Conservation (phyloP, 2,329 filamentous ascomycete species). For the Lachnellula subtilissima region DNA sequence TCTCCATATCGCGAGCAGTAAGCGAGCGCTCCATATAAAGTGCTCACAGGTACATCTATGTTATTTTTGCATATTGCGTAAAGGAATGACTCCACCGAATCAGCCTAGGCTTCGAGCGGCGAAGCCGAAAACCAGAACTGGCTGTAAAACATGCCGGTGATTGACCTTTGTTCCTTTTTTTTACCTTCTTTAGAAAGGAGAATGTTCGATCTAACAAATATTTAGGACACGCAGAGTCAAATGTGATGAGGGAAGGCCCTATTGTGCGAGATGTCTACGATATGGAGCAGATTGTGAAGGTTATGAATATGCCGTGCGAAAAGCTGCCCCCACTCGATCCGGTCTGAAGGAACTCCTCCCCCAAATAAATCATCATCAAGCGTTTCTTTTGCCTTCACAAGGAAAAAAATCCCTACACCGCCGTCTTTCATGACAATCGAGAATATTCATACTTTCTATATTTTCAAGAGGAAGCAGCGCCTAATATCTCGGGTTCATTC, state of each 20-base stretch:
- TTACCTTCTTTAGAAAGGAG: too few relatives aligned
- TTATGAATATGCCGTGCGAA: slow-evolving; percentile 1
- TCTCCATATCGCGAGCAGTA: too few relatives aligned
- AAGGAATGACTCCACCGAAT: not conserved
- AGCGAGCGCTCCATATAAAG: too few relatives aligned
- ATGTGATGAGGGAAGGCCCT: slow-evolving; percentile 13
- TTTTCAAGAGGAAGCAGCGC: slow-evolving; percentile 16
- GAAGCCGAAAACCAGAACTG: slow-evolving; percentile 8
- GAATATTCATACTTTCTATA: slow-evolving; percentile 21
- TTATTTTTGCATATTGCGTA: too few relatives aligned
- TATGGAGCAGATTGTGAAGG: slow-evolving; percentile 15
- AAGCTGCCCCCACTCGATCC: not conserved
- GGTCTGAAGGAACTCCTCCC: not conserved
- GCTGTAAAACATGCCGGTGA: slow-evolving; percentile 13
- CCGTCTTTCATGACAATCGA: slow-evolving; percentile 12
- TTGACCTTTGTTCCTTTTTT: not conserved
- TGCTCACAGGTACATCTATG: too few relatives aligned
- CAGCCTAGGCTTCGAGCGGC: not conserved
- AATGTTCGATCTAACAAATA: not conserved
- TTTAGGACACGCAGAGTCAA: slow-evolving; percentile 13
- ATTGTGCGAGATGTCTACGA: slow-evolving; percentile 9
- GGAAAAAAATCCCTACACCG: not conserved
- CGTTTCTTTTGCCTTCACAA: not conserved
- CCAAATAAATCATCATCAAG: not conserved
- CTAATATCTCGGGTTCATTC: slow-evolving; percentile 14